phyloP scores from a whole-genome alignment of 148 eudicot species.

The Rhododendron ferrugineum region DNA sequence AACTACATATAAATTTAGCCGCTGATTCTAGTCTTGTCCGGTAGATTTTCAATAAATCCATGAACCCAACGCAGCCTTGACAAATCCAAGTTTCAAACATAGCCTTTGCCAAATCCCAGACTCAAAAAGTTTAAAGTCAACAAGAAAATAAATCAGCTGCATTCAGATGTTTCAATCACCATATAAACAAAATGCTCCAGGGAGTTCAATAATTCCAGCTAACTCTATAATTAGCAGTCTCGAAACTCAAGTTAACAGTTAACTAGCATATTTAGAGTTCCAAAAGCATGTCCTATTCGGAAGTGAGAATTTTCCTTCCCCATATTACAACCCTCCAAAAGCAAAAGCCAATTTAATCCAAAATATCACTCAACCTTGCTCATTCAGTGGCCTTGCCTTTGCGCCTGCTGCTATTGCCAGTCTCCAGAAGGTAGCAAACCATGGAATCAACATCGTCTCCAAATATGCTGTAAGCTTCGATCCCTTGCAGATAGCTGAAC shows the following conservation, averaged over 20 bases:
- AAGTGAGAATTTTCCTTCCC: background rate
- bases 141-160: constrained; percentile 2
- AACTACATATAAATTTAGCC: background rate
- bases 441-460: constrained; percentile 95
- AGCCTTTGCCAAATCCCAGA: background rate
- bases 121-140: background rate
- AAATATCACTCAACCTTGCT: background rate
- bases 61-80: background rate
- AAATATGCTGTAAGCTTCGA: constrained; percentile 88
- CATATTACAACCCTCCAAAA: background rate
- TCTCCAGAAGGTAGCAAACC: constrained; percentile 85
- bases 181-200: background rate
- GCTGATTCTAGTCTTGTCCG: background rate
- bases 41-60: background rate
- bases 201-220: background rate
- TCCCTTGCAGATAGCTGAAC: constrained; percentile 80
- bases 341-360: background rate
- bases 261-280: background rate
- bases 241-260: background rate
- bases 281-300: background rate
- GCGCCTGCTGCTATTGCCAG: constrained; percentile 61
- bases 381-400: constrained; percentile 93
- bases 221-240: background rate
- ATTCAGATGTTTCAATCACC: background rate
- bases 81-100: background rate